These are phyloP conservation scores for Epichloe coenophiala DNA, from an alignment of 2,329 filamentous ascomycete genomes.

Conservation along the genomic window DNA sequence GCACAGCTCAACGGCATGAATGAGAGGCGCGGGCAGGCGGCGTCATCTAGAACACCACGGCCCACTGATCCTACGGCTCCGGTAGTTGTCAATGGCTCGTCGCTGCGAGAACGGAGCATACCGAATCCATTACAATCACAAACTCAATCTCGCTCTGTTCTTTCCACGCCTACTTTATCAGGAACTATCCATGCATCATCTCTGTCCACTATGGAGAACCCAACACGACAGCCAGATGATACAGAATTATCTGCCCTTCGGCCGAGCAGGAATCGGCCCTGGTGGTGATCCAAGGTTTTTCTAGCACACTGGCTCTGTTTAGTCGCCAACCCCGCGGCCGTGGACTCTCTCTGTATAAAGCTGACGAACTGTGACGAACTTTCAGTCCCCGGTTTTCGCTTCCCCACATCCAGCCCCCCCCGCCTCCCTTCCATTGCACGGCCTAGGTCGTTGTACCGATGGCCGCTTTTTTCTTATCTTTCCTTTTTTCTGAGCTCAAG, in stretches of 20 bases:
- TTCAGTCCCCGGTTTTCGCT: no score
- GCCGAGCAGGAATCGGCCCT: constrained; percentile 4
- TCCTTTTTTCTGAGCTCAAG: not conserved
- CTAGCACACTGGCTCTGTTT: no score
- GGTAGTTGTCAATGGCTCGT: constrained; percentile 2
- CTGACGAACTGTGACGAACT: no score
- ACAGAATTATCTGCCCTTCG: not conserved
- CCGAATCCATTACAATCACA: not conserved
- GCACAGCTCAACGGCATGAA: not conserved
- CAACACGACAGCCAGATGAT: not conserved
- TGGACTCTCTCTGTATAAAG: no score
- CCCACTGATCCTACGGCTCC: not conserved
- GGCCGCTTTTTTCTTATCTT: not conserved
- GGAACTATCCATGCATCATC: not conserved
- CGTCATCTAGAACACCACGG: not conserved
- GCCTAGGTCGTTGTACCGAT: no score
- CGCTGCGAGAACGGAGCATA: not conserved
- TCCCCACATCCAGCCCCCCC: no score
- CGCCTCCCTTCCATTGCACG: no score
- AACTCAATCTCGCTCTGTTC: not conserved
- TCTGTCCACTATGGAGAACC: not conserved
- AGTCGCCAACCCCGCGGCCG: no score
- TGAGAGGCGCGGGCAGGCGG: not conserved
- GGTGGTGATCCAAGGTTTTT: not conserved
- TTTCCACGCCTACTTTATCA: not conserved